A percentile compares a stretch with the other conserved stretches of the same genome.
These are phyloP conservation scores for Volvariella volvacea DNA, from an alignment of 1,284 basidiomycete genomes.

Conservation along the genomic window DNA sequence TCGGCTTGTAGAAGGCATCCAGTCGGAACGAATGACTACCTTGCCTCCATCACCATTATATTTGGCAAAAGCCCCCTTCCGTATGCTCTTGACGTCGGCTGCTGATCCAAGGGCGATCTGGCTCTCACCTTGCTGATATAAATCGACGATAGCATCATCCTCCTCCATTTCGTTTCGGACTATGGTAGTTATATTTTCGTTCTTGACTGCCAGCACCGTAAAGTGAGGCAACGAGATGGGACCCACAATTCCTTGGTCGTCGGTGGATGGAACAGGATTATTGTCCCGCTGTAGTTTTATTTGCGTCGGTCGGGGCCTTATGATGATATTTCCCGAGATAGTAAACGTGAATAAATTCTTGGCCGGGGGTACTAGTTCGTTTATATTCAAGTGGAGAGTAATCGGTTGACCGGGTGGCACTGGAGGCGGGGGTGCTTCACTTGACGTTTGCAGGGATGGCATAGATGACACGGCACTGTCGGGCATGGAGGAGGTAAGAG, in stretches of 20 bases:
- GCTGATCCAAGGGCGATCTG: conserved; percentile 31
- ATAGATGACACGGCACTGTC: conserved; percentile 39
- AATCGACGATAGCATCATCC: conserved; percentile 38
- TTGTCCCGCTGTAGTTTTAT: conserved; percentile 16
- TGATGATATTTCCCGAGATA: conserved; percentile 56
- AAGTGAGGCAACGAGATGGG: conserved; percentile 60
- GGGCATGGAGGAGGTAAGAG: conserved; percentile 35
- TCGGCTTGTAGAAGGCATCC: conserved; percentile 10
- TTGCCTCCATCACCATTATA: conserved; percentile 53
- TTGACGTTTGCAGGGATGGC: conserved; percentile 19
- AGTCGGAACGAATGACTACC: conserved; percentile 40
- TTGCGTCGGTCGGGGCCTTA: conserved; percentile 38
- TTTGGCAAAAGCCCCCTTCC: conserved; percentile 48
- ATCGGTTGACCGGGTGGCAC: conserved; percentile 47
- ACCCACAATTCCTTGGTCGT: conserved; percentile 30
- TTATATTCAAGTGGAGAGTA: conserved; percentile 72
- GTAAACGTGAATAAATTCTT: conserved; percentile 60
- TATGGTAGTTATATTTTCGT: conserved; percentile 46
- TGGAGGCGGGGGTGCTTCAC: conserved; percentile 13
- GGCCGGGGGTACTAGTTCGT: conserved; percentile 58
- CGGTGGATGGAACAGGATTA: conserved; percentile 11
- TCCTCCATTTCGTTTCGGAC: conserved; percentile 52
- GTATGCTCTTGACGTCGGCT: conserved; percentile 29
- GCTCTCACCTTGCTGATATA: conserved; percentile 55
- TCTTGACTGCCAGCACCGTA: conserved; percentile 56